Percentiles rank a stretch among this genome's conserved stretches.
Conservation (phyloP, 2,329 filamentous ascomycete genomes). For the Dactylellina drechsleri region DNA sequence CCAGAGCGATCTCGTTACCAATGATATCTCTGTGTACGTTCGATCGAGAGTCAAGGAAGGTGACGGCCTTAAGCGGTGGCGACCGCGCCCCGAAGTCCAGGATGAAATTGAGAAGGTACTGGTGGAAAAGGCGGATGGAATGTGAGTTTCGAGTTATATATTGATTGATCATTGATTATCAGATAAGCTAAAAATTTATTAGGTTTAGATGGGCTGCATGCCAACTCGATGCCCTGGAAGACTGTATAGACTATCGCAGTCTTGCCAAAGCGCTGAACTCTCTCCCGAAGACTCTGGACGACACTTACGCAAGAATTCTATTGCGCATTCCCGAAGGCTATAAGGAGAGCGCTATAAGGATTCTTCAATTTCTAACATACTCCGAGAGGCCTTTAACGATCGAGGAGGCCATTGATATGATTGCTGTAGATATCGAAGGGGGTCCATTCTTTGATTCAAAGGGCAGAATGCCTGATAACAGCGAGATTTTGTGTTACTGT, state of each 20-base stretch:
- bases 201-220: conserved; percentile 59
- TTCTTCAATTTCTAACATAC: conserved; percentile 57
- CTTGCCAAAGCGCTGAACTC: conserved; percentile 50
- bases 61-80: conserved; percentile 58
- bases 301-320: conserved; percentile 58
- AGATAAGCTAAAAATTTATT: conserved; percentile 9
- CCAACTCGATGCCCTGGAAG: conserved; percentile 59
- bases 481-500: conserved; percentile 2
- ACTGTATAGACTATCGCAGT: conserved; percentile 48
- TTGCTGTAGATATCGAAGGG: conserved; percentile 21
- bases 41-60: conserved; percentile 49
- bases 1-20: neutral
- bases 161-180: neutral
- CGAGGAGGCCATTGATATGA: conserved; percentile 5
- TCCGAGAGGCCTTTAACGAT: conserved; percentile 57
- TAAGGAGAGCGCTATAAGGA: conserved; percentile 22
- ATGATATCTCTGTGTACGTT: conserved; percentile 17
- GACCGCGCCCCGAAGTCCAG: conserved; percentile 40
- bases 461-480: conserved; percentile 57
- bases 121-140: conserved; percentile 58
- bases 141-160: conserved; percentile 57
- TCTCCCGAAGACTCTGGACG: conserved; percentile 56
- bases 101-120: conserved; percentile 19
- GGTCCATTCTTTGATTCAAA: neutral
- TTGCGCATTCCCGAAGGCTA: conserved; percentile 53